phyloP scores from a whole-genome alignment of 2,329 filamentous ascomycete species.

The Pleoardoris graminearum region DNA sequence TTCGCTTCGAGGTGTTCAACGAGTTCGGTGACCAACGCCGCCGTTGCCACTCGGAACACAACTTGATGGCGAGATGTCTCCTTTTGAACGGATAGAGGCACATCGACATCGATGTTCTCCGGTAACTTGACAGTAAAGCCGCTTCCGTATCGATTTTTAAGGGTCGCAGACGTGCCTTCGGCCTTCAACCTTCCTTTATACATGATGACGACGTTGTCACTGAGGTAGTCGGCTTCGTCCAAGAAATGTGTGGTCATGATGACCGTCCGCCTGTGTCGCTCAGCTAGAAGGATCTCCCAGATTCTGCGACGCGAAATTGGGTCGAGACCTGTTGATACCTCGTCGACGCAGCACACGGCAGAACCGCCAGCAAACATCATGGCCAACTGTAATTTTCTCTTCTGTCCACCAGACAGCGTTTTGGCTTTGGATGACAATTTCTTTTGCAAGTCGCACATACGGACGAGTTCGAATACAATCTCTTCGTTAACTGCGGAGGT shows the following conservation, averaged over 20 bases:
- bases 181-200: conserved; percentile 80
- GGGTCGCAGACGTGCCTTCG: conserved; percentile 76
- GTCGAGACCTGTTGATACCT: conserved; percentile 84
- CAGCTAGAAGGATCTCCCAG: conserved; percentile 86
- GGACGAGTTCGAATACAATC: conserved; percentile 53
- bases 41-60: conserved; percentile 72
- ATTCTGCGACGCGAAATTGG: conserved; percentile 83
- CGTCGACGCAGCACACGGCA: conserved; percentile 83
- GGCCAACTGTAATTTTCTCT: conserved; percentile 84
- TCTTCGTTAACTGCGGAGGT: conserved; percentile 40
- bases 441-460: conserved; percentile 70
- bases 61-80: conserved; percentile 67
- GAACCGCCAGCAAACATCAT: conserved; percentile 93
- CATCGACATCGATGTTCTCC: conserved; percentile 16
- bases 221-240: conserved; percentile 84
- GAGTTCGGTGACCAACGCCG: conserved; percentile 68
- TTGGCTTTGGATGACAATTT: conserved; percentile 71
- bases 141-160: conserved; percentile 77
- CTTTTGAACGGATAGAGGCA: conserved; percentile 21
- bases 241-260: conserved; percentile 89
- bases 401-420: conserved; percentile 85
- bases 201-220: conserved; percentile 82
- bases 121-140: conserved; percentile 60
- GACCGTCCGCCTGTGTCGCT: conserved; percentile 76
- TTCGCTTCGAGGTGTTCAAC: conserved; percentile 68